These are phyloP conservation scores for Aristolochia contorta DNA, from an alignment of 164 flowering plant genomes.

Conservation along the genomic window DNA sequence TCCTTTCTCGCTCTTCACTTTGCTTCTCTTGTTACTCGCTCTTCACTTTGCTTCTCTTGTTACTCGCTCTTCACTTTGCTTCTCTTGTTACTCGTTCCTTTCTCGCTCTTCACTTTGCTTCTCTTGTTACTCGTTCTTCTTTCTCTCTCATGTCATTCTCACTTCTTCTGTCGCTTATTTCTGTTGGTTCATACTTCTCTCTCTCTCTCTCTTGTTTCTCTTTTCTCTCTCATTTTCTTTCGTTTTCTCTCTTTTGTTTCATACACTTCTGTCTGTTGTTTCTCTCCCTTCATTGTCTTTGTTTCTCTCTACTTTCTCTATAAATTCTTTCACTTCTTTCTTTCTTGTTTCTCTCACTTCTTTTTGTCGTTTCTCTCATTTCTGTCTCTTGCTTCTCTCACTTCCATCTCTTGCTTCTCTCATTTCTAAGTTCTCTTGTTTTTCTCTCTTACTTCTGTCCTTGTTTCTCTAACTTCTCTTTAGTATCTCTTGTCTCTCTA, in stretches of 20 bases:
- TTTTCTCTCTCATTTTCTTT: not conserved
- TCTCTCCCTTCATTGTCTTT: not conserved
- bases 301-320: not conserved
- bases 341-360: too few relatives aligned
- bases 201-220: not conserved
- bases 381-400: too few relatives aligned
- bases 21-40: not conserved
- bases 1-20: too few relatives aligned
- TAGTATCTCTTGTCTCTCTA: too few relatives aligned
- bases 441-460: too few relatives aligned
- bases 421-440: too few relatives aligned
- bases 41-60: not conserved
- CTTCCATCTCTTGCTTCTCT: too few relatives aligned
- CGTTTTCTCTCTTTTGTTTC: not conserved
- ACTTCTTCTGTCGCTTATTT: not conserved
- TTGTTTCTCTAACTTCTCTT: too few relatives aligned
- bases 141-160: not conserved
- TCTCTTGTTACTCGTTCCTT: too few relatives aligned
- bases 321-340: too few relatives aligned
- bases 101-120: not conserved
- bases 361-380: too few relatives aligned
- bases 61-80: not conserved
- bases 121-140: not conserved
- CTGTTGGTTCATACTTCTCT: too few relatives aligned
- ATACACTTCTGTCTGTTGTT: not conserved